Base-by-base conservation (phyloP, 2,329 filamentous ascomycete species). In the Ilyonectria mors-panacis region DNA sequence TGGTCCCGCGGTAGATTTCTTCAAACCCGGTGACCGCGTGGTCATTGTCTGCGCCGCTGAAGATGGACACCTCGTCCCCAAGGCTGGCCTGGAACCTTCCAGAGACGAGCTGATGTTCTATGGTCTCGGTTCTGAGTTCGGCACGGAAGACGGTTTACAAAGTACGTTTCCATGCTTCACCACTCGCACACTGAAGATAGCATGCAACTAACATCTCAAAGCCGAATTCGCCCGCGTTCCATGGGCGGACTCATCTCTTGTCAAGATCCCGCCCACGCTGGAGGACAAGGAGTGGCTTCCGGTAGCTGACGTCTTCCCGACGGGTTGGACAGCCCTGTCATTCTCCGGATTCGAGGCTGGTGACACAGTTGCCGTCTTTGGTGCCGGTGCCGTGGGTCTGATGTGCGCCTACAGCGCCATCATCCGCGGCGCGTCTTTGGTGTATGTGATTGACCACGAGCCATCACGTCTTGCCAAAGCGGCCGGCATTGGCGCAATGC, bases 371-470 rank as follows among this genome's bases (percentile, higher is more conserved):
- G 69, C 69, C 1, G 63, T 71, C 0, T 69, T 71, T 4, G 69
- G 69, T 0, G 68, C 62, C 1, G 68, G 69, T 0, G 62, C 23
- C 0, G 33, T 71, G 13, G 69, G 69, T 0, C 54, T 71, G 1
- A 69, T 69, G 65, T 50, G 53, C 9, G 62, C 63, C 2, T 71
- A 71, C 12, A 67, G 66, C 28, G 66, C 69, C 10, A 69, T 71
- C 1, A 59, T 71, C 1, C 66, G 69, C 0, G 69, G 69, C 0
- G 69, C 68, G 2, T 69, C 66, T 3, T 56, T 64, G 2, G 69
- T 71, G 3, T 71, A 69, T 17, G 63, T 69, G 5, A 44, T 71
- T 13, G 69, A 71, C 17, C 63, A 69, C 4, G 39, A 67, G 3
- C 37, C 51, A 2, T 50, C 66, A 1, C 66, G 69, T 0, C 55